Evolutionary conservation across 106 monocot genomes (phyloP).

Genomic region (Platanthera guangdongensis): DNA sequence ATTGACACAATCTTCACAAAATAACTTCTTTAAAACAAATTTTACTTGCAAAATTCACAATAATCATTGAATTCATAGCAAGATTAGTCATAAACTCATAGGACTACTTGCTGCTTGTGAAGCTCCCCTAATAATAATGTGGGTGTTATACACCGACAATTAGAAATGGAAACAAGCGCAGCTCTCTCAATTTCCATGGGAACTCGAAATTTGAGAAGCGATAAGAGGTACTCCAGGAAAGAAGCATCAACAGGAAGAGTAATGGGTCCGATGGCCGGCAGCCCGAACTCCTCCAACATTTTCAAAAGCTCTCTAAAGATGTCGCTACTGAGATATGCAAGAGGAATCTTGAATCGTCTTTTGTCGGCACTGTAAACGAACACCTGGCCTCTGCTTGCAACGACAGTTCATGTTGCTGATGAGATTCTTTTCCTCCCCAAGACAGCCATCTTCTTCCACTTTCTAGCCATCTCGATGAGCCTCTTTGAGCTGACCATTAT

Average conservation of each 20-base stretch:
- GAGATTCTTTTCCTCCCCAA: slow-evolving; percentile 4
- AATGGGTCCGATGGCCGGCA: neutral
- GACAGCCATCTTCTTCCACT: slow-evolving; percentile 25
- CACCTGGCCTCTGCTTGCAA: slow-evolving; percentile 9
- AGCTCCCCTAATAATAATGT: too few species aligned
- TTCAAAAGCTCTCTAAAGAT: neutral
- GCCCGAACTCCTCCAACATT: slow-evolving; percentile 8
- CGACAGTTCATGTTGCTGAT: neutral
- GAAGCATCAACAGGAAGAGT: neutral
- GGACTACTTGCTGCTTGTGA: too few species aligned
- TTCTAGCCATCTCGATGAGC: slow-evolving; percentile 33
- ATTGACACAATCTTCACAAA: too few species aligned
- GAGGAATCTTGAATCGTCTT: neutral
- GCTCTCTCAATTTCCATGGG: too few species aligned
- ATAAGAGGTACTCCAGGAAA: slow-evolving; percentile 3
- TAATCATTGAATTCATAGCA: too few species aligned
- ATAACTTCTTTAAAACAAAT: too few species aligned
- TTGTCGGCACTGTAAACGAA: slow-evolving; percentile 3
- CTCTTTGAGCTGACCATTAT: slow-evolving; percentile 23
- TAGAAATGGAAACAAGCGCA: too few species aligned
- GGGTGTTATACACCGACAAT: too few species aligned
- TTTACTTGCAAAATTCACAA: too few species aligned
- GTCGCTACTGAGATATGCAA: neutral
- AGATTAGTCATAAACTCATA: too few species aligned
- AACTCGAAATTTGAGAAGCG: neutral